Conservation (phyloP, 768 basidiomycete genomes). For the Hygrophorus pudorinus region DNA sequence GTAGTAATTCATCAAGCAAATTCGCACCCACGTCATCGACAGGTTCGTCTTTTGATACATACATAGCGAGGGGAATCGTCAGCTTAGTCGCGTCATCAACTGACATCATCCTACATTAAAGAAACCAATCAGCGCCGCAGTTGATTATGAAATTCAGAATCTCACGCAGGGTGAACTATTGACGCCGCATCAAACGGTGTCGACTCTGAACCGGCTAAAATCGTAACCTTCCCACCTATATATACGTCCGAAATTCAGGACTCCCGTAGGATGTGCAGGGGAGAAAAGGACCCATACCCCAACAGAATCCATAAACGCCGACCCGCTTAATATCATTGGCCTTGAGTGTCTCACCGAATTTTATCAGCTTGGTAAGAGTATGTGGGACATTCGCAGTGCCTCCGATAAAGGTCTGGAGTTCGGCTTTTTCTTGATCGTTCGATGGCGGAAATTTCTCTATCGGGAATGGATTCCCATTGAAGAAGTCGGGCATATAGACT, state of each 20-base stretch:
- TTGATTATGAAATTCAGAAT: no score
- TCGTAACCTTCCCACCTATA: constrained; percentile 41
- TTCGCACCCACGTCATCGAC: constrained; percentile 34
- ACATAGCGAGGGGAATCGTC: constrained; percentile 43
- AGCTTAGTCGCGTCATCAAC: constrained; percentile 40
- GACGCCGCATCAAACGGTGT: constrained; percentile 40
- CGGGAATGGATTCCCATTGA: constrained; percentile 42
- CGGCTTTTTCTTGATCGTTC: constrained; percentile 39
- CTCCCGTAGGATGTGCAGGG: not conserved
- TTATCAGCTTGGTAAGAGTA: constrained; percentile 28
- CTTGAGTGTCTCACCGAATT: constrained; percentile 33
- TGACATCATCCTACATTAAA: constrained; percentile 35
- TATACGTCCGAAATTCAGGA: not conserved
- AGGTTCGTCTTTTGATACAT: constrained; percentile 51
- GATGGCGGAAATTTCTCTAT: constrained; percentile 42
- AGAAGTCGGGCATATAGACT: constrained; percentile 62
- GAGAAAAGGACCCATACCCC: constrained; percentile 32
- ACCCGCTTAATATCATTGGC: constrained; percentile 32
- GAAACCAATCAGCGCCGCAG: no score
- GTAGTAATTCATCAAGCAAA: not conserved
- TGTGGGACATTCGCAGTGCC: constrained; percentile 35
- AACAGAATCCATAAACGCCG: constrained; percentile 47
- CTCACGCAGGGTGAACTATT: constrained; percentile 51
- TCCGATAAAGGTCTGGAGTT: constrained; percentile 49
- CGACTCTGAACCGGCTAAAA: constrained; percentile 26